A percentile compares a stretch with the other conserved stretches of the same genome.
Evolutionary conservation across 1,284 basidiomycete genomes (phyloP).

Genomic region (Papiliotrema flavescens): DNA sequence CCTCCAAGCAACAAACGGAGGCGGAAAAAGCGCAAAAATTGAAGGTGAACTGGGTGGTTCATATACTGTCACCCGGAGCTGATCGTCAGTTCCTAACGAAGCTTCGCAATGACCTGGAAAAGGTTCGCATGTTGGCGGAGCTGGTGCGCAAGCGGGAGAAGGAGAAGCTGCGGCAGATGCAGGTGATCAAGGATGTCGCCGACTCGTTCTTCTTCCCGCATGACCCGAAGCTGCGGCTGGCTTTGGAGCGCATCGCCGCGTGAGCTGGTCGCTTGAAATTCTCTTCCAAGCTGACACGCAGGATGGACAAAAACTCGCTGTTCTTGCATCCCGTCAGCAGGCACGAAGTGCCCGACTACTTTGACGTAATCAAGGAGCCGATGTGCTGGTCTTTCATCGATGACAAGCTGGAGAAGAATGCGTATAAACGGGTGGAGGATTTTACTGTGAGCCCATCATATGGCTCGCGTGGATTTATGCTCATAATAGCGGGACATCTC

Average conservation of each 20-base stretch:
- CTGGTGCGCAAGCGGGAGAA: conserved; percentile 76
- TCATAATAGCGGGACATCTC: conserved; percentile 66
- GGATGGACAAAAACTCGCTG: conserved; percentile 67
- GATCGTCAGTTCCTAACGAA: conserved; percentile 60
- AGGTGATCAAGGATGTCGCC: conserved; percentile 67
- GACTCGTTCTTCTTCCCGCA: conserved; percentile 65
- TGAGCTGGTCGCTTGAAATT: conserved; percentile 45
- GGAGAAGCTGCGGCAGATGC: conserved; percentile 71
- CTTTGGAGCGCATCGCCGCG: conserved; percentile 68
- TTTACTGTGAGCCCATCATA: conserved; percentile 62
- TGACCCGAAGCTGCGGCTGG: conserved; percentile 59
- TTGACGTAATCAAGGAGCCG: conserved; percentile 76
- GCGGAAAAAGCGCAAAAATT: conserved; percentile 82
- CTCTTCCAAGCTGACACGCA: conserved; percentile 39
- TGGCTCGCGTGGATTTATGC: conserved; percentile 1
- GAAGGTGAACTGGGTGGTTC: conserved; percentile 56
- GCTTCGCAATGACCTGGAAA: conserved; percentile 74
- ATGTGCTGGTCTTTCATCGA: conserved; percentile 88
- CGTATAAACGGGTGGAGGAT: conserved; percentile 69
- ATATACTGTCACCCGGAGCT: neutral
- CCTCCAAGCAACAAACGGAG: conserved; percentile 65
- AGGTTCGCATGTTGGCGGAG: conserved; percentile 67
- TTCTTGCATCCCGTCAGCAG: conserved; percentile 80
- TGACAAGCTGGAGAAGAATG: conserved; percentile 68
- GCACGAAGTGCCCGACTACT: conserved; percentile 84